Percentiles rank a stretch among this genome's conserved stretches.
phyloP scores from a whole-genome alignment of 768 basidiomycete genomes.

The Dacryopinax spathularia region DNA sequence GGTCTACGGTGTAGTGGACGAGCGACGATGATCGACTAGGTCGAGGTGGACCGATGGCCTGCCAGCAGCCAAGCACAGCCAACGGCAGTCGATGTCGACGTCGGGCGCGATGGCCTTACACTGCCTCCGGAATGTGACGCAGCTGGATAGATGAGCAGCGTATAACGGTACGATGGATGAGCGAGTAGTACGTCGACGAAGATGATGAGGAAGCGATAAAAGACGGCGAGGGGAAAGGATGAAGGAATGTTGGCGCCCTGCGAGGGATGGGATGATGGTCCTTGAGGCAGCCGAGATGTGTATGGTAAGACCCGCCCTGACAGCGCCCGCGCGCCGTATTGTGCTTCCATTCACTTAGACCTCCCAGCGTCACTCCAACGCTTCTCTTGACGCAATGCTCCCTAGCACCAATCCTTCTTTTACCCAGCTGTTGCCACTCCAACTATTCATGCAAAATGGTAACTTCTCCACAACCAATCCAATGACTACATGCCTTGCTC shows the following conservation, averaged over 20 bases:
- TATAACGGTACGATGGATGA: no score
- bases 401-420: neutral
- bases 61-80: neutral
- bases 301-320: neutral
- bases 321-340: neutral
- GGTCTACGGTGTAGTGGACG: neutral
- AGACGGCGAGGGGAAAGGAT: neutral
- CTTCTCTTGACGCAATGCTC: conserved; percentile 4
- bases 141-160: no score
- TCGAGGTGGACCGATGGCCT: neutral
- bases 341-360: neutral
- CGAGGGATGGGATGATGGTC: no score
- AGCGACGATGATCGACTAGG: neutral
- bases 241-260: neutral
- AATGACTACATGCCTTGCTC: no score
- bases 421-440: neutral
- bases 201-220: conserved; percentile 2
- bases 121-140: neutral
- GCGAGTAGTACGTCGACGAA: neutral
- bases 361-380: neutral
- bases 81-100: neutral
- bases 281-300: neutral
- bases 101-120: neutral
- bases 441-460: neutral
- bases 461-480: no score